Evolutionary conservation across 1,139 yeast genomes (phyloP).

Genomic region (Geotrichum fermentans): DNA sequence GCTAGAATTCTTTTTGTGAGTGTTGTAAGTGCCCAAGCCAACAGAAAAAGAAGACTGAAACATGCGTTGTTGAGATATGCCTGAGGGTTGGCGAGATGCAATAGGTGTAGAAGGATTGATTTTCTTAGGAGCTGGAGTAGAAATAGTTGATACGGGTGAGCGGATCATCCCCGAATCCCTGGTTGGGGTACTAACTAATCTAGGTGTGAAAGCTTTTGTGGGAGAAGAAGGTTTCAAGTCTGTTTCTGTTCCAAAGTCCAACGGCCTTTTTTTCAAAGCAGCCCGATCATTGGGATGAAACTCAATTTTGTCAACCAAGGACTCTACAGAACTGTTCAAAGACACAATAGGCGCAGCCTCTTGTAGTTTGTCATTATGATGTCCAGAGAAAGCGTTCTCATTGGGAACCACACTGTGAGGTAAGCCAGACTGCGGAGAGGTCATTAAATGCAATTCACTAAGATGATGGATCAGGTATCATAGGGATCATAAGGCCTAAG

Average conservation of each 20-base stretch:
- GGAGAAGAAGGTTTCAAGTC: neutral
- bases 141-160: neutral
- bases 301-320: too few relatives aligned
- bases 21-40: neutral
- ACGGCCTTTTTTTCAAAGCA: too few relatives aligned
- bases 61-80: conserved; percentile 15
- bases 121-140: neutral
- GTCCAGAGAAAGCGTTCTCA: neutral
- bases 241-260: neutral
- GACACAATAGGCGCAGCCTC: neutral
- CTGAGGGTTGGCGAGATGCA: conserved; percentile 2
- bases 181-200: too few relatives aligned
- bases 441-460: neutral
- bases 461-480: neutral
- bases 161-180: too few relatives aligned
- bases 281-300: too few relatives aligned
- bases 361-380: neutral
- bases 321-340: too few relatives aligned
- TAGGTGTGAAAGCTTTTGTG: too few relatives aligned
- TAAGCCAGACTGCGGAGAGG: neutral
- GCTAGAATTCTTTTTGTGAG: neutral
- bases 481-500: neutral
- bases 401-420: neutral
- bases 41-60: conserved; percentile 14
- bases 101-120: neutral